These are phyloP conservation scores for Lachancea cidri DNA, from an alignment of 805 yeast species.

Conservation along the genomic window DNA sequence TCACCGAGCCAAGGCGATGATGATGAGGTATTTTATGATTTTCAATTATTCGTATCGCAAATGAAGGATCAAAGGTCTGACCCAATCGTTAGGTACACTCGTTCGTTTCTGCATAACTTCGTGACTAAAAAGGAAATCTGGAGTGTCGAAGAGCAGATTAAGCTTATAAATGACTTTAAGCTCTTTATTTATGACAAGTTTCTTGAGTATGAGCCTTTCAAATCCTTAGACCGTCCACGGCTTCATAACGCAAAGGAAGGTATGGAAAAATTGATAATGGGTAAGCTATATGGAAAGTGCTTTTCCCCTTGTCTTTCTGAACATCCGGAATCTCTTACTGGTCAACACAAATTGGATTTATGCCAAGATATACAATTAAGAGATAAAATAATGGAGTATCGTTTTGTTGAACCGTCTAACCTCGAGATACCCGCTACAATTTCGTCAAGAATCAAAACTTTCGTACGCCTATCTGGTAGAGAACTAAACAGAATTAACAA, in stretches of 20 bases:
- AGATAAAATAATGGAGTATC: constrained; percentile 52
- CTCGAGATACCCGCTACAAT: constrained; percentile 63
- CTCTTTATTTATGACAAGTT: constrained; percentile 63
- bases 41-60: constrained; percentile 70
- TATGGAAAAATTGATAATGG: constrained; percentile 87
- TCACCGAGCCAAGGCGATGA: constrained; percentile 9
- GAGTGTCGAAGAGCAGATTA: constrained; percentile 72
- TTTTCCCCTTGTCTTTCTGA: constrained; percentile 59
- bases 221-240: constrained; percentile 51
- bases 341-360: constrained; percentile 59
- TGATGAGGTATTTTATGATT: constrained; percentile 54
- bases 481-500: constrained; percentile 76
- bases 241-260: constrained; percentile 81
- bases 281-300: constrained; percentile 68
- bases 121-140: constrained; percentile 50
- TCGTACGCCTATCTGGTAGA: constrained; percentile 58
- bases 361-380: constrained; percentile 50
- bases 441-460: constrained; percentile 46
- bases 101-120: constrained; percentile 78
- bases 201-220: constrained; percentile 64
- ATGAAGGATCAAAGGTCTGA: constrained; percentile 74
- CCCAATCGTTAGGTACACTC: constrained; percentile 80
- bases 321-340: constrained; percentile 41
- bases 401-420: constrained; percentile 70
- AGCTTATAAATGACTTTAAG: constrained; percentile 73